Evolutionary conservation across 2,329 filamentous ascomycete genomes (phyloP), one percentile per base, ranked within the genome.

Genomic region (Clonostachys sp.): DNA sequence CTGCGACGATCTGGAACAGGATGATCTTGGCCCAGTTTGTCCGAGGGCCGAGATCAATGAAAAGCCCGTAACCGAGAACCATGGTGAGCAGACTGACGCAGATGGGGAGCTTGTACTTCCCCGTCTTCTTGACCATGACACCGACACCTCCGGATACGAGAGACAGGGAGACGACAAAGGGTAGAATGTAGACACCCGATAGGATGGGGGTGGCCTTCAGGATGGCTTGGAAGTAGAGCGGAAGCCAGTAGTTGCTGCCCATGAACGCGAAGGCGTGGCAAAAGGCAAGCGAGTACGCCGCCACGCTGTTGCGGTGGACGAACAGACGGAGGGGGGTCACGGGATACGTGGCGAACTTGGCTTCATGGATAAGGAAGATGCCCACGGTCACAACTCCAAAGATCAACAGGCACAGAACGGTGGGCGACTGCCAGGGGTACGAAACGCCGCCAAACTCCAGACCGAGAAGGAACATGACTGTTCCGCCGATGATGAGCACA

Each of bases 401-500:
- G 44, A 92, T 69, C 53, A 95, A 75, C 30, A 95, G 74, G 57
- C 87, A 91, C 56, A 95, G 77, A 34, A 91, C 86, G 1, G 80
- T 84, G 2, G 86, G 74, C 0, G 87, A 91, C 45, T 69, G 67
- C 90, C 90, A 95, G 2, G 91, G 86, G 53, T 80, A 81, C 18
- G 75, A 74, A 45, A 90, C 79, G 44, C 89, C 91, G 47, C 91
- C 91, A 51, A 92, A 89, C 60, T 95, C 86, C 12, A 96, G 79
- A 1, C 90, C 91, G 40, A 96, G 81, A 5, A 96, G 80, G 53
- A 95, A 75, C 88, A 95, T 92, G 17, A 95, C 73, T 0, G 88
- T 91, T 17, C 86, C 89, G 40, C 86, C 87, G 20, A 91, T 78
- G 60, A 95, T 81, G 33, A 77, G 65, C 5, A 76, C 13, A 48